Conservation (phyloP, 371 early-diverging fungal genomes). For the Zancudomyces culisetae region DNA sequence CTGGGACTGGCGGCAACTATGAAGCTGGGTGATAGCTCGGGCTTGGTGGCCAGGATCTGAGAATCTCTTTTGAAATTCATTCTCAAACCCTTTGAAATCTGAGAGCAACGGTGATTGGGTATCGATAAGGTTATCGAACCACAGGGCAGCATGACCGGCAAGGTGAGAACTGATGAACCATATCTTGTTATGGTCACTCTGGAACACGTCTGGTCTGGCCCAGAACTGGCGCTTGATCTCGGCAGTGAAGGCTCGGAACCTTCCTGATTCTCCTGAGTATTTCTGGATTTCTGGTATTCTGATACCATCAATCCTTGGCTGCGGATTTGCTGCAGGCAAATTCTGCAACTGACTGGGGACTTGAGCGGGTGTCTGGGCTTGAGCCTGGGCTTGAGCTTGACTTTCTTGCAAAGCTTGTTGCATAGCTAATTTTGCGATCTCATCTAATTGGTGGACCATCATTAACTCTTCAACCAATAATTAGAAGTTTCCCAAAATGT, state of each 20-base stretch:
- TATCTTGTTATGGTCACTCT: neutral
- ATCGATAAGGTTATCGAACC: conserved; percentile 1
- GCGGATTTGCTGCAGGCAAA: too few species aligned
- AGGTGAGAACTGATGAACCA: conserved; percentile 1
- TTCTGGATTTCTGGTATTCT: neutral
- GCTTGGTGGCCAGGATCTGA: neutral
- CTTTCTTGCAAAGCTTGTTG: too few species aligned
- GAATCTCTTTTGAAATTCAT: neutral
- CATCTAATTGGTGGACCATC: too few species aligned
- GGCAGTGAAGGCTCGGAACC: neutral
- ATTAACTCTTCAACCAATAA: too few species aligned
- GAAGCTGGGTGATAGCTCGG: neutral
- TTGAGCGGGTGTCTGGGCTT: too few species aligned
- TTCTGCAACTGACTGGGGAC: too few species aligned
- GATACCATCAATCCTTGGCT: too few species aligned
- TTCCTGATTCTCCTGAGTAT: neutral
- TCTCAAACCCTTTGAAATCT: neutral
- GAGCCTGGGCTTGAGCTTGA: too few species aligned
- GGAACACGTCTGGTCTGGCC: neutral
- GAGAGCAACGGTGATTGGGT: neutral
- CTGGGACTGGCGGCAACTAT: neutral
- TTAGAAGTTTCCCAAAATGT: too few species aligned
- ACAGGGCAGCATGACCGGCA: neutral
- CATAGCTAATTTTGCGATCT: too few species aligned
- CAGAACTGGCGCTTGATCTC: neutral